These are phyloP conservation scores for Haplosporangium sp. DNA, from an alignment of 371 early-diverging fungal genomes.

Conservation along the genomic window DNA sequence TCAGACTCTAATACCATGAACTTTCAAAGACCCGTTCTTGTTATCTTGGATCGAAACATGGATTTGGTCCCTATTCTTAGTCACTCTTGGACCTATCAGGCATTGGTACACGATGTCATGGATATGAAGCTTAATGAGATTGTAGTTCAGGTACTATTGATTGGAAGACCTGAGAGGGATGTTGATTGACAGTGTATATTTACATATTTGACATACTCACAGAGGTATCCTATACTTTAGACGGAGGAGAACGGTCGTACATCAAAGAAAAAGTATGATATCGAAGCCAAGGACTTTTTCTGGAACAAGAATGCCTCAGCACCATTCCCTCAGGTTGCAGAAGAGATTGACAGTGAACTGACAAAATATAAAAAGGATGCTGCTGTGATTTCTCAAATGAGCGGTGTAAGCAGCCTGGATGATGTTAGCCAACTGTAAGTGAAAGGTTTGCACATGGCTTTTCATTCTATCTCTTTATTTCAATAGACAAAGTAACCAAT, in stretches of 20 bases:
- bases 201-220: background rate
- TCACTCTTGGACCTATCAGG: slow-evolving; percentile 99
- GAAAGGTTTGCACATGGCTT: background rate
- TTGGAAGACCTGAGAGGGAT: background rate
- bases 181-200: background rate
- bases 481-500: background rate
- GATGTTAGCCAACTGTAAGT: slow-evolving; percentile 82
- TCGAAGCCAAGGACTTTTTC: slow-evolving; percentile 93
- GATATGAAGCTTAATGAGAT: slow-evolving; percentile 94
- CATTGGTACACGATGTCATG: slow-evolving; percentile 96
- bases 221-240: slow-evolving; percentile 47
- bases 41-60: slow-evolving; percentile 95
- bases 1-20: slow-evolving; percentile 65
- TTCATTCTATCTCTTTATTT: no score
- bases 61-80: slow-evolving; percentile 95
- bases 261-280: slow-evolving; percentile 84
- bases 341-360: slow-evolving; percentile 91
- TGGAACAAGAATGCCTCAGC: slow-evolving; percentile 94
- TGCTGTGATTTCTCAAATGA: slow-evolving; percentile 88
- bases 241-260: slow-evolving; percentile 78
- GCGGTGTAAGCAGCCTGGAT: slow-evolving; percentile 88
- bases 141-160: slow-evolving; percentile 38
- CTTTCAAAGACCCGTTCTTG: slow-evolving; percentile 79
- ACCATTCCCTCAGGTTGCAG: slow-evolving; percentile 99
- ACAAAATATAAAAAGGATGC: slow-evolving; percentile 95